Percentiles rank a stretch among this genome's conserved stretches.
These are phyloP conservation scores for Hericium rajendrae DNA, from an alignment of 768 basidiomycete genomes.

Conservation along the genomic window DNA sequence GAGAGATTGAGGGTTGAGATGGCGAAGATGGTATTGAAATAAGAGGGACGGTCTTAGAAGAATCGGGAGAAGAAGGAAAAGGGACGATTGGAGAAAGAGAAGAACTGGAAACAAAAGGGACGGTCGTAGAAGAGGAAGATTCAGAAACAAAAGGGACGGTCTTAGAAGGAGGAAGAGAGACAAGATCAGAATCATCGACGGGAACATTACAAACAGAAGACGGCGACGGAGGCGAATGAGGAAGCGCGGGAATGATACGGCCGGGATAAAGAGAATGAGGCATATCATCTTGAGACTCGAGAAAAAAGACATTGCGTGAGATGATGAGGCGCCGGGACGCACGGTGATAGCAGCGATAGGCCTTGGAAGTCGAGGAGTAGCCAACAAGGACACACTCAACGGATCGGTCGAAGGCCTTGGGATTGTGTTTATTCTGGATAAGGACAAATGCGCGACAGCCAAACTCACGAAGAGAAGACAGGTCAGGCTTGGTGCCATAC, in stretches of 20 bases:
- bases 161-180: no score
- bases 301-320: constrained; percentile 15
- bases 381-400: constrained; percentile 16
- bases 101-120: no score
- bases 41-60: no score
- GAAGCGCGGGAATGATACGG: no score
- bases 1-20: not conserved
- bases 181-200: no score
- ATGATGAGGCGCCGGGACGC: not conserved
- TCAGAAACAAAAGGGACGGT: no score
- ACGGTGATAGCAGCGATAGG: constrained; percentile 17
- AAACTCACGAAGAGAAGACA: constrained; percentile 18
- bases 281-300: constrained; percentile 11
- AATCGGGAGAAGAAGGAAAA: no score
- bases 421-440: constrained; percentile 12
- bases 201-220: no score
- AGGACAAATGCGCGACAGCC: constrained; percentile 18
- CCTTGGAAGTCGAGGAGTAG: constrained; percentile 17
- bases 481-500: constrained; percentile 11
- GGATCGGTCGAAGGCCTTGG: constrained; percentile 8
- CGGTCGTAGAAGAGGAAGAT: no score
- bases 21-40: not conserved
- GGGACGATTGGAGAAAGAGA: no score
- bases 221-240: no score
- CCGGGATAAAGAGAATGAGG: not conserved